phyloP scores from a whole-genome alignment of 2,329 filamentous ascomycete genomes.

The Akanthomyces muscarius region DNA sequence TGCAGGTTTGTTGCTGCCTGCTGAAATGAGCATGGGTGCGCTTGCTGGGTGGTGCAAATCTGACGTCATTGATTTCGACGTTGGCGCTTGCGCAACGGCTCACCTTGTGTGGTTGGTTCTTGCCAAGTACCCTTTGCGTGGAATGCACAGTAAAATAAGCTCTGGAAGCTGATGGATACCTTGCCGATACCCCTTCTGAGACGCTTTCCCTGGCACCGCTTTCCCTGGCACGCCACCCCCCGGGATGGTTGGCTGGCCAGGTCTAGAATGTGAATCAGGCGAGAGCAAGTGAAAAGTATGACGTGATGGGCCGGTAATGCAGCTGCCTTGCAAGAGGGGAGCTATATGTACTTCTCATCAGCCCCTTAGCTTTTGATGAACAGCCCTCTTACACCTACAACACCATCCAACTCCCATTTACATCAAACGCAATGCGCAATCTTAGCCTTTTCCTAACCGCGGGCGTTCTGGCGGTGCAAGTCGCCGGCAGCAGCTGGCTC shows the following conservation, averaged over 20 bases:
- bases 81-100: background rate
- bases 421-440: conserved; percentile 66
- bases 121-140: background rate
- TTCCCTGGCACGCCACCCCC: background rate
- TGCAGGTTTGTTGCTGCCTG: too few relatives aligned
- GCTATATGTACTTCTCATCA: conserved; percentile 6
- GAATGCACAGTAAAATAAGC: background rate
- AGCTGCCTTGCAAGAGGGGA: background rate
- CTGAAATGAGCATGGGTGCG: background rate
- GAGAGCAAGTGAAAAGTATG: conserved; percentile 15
- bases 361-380: background rate
- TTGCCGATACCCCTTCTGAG: background rate
- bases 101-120: conserved; percentile 1
- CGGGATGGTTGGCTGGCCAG: conserved; percentile 4
- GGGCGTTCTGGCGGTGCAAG: conserved; percentile 61
- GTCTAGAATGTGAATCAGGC: conserved; percentile 12
- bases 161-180: background rate
- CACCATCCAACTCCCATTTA: background rate
- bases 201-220: background rate
- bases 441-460: conserved; percentile 65
- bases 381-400: background rate
- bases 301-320: conserved; percentile 15
- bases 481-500: conserved; percentile 77
- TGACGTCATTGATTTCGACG: conserved; percentile 15
- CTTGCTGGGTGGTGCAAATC: background rate